These are phyloP conservation scores for Lolium perenne DNA, from an alignment of 176 grass and related monocot genomes.

Conservation along the genomic window DNA sequence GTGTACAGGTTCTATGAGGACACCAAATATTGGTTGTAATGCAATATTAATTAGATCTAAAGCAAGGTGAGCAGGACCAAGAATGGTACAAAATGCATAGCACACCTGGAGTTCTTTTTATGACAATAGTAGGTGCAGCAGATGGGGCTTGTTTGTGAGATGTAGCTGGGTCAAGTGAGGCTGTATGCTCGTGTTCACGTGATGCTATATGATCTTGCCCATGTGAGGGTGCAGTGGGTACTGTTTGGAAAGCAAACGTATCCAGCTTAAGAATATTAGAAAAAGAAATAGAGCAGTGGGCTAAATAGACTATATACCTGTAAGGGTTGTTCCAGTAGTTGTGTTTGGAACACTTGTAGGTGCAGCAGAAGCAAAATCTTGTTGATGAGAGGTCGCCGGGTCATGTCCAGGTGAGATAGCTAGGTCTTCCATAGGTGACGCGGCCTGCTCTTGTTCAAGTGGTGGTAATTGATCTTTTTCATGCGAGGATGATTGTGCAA, in stretches of 20 bases:
- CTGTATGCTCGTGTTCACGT: background rate
- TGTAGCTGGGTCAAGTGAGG: background rate
- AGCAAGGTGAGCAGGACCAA: background rate
- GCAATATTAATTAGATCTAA: background rate
- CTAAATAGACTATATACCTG: too few species aligned
- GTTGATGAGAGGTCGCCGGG: background rate
- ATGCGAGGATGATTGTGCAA: background rate
- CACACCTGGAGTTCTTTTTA: background rate
- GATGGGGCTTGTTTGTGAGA: background rate
- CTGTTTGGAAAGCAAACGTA: too few species aligned
- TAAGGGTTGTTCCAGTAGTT: too few species aligned
- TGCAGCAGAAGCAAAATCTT: background rate
- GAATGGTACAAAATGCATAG: background rate
- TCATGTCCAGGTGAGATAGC: background rate
- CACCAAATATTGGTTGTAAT: background rate
- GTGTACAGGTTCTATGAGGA: background rate
- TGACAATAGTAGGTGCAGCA: background rate
- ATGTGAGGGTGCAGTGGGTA: too few species aligned
- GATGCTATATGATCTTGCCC: too few species aligned
- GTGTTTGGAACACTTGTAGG: too few species aligned
- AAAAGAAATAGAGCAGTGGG: too few species aligned
- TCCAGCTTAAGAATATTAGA: too few species aligned
- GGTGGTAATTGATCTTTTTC: background rate
- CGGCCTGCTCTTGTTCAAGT: too few species aligned
- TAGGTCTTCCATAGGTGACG: too few species aligned